A percentile compares a stretch with the other conserved stretches of the same genome.
These are phyloP conservation scores for Lactarius psammicola DNA, from an alignment of 768 basidiomycete genomes.

Conservation along the genomic window DNA sequence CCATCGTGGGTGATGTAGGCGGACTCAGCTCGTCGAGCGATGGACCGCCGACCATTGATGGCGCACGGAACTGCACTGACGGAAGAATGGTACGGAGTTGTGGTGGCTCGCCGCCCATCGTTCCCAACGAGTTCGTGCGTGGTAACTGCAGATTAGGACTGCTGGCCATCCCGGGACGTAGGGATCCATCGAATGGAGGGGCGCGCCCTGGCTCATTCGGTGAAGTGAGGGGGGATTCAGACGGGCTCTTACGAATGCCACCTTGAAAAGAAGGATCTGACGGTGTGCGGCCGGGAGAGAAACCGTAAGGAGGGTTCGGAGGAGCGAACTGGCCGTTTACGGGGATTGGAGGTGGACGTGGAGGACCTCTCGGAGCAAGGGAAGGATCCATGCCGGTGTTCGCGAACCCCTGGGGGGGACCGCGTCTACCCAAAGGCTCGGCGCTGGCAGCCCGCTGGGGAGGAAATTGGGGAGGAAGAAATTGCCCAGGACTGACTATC, in stretches of 20 bases:
- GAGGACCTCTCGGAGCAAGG: slow-evolving; percentile 5
- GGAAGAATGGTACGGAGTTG: slow-evolving; percentile 58
- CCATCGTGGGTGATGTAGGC: slow-evolving; percentile 73
- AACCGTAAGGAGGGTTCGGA: slow-evolving; percentile 11
- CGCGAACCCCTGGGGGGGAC: slow-evolving; percentile 9
- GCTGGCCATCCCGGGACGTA: slow-evolving; percentile 39
- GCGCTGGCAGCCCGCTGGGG: slow-evolving; percentile 22
- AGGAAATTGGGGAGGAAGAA: slow-evolving; percentile 30
- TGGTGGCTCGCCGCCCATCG: slow-evolving; percentile 38
- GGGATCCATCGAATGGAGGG: slow-evolving; percentile 37
- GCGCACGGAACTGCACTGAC: slow-evolving; percentile 56
- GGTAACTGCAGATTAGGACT: slow-evolving; percentile 30
- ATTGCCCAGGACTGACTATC: slow-evolving; percentile 27
- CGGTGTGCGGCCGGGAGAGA: slow-evolving; percentile 28
- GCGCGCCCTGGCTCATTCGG: slow-evolving; percentile 39
- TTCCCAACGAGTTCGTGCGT: slow-evolving; percentile 34
- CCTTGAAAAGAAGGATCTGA: slow-evolving; percentile 35
- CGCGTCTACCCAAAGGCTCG: slow-evolving; percentile 17
- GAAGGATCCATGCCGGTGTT: slow-evolving; percentile 6
- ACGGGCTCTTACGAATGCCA: slow-evolving; percentile 50
- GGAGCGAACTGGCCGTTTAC: slow-evolving; percentile 7
- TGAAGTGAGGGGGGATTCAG: slow-evolving; percentile 57
- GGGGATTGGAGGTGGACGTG: slow-evolving; percentile 7
- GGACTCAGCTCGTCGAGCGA: slow-evolving; percentile 75
- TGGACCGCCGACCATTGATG: slow-evolving; percentile 50